These are phyloP conservation scores for Carex littledalei DNA, from an alignment of 176 grass and related monocot species.

Conservation along the genomic window DNA sequence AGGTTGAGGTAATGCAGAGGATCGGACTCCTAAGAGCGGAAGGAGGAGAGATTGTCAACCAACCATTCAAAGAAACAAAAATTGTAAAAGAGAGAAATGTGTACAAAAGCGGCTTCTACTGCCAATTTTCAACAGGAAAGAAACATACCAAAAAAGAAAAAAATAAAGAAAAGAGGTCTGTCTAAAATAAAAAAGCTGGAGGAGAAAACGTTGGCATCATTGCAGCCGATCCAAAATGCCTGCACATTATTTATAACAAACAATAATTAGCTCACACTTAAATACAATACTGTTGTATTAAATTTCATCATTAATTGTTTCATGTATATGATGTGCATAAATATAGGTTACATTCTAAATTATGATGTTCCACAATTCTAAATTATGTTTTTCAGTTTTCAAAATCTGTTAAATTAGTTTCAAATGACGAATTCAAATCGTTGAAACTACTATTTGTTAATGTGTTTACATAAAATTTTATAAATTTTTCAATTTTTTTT, in stretches of 20 bases:
- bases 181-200: conserved; percentile 56
- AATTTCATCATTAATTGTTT: too few relatives aligned
- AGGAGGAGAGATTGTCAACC: too few relatives aligned
- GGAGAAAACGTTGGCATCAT: conserved; percentile 61
- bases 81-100: not conserved
- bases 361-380: too few relatives aligned
- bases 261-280: conserved; percentile 7
- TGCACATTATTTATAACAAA: conserved; percentile 26
- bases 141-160: not conserved
- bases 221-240: conserved; percentile 37
- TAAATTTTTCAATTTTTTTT: too few relatives aligned
- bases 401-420: too few relatives aligned
- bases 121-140: not conserved
- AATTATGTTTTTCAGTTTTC: too few relatives aligned
- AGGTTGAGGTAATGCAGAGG: too few relatives aligned
- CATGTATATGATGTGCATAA: not conserved
- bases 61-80: not conserved
- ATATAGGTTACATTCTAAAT: not conserved
- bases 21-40: too few relatives aligned
- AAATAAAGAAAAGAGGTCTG: not conserved
- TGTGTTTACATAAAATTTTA: too few relatives aligned
- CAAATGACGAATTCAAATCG: too few relatives aligned
- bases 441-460: too few relatives aligned
- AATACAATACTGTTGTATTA: not conserved
- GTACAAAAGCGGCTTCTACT: conserved; percentile 17